A percentile compares a stretch with the other conserved stretches of the same genome.
These are phyloP conservation scores for Punica granatum DNA, from an alignment of 345 rosid genomes.

Conservation along the genomic window DNA sequence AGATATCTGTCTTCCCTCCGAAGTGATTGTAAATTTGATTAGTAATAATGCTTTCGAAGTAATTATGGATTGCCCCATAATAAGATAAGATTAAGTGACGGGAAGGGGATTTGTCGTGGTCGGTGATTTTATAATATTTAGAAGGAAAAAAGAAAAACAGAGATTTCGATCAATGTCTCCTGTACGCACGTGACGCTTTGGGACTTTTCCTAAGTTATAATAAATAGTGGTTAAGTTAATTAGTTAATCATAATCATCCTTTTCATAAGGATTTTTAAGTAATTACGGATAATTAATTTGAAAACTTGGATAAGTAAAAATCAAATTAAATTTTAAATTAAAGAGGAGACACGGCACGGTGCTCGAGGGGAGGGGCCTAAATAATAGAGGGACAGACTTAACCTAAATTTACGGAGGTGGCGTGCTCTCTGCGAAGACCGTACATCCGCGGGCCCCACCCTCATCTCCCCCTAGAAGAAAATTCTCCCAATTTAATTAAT, in stretches of 20 bases:
- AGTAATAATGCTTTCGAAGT: too few relatives aligned
- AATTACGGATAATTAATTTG: too few relatives aligned
- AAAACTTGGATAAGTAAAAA: neutral
- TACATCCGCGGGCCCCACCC: slow-evolving; percentile 12
- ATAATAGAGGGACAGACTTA: slow-evolving; percentile 9
- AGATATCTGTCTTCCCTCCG: too few relatives aligned
- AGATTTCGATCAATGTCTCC: neutral
- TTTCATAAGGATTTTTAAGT: too few relatives aligned
- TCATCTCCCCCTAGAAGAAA: too few relatives aligned
- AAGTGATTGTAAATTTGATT: too few relatives aligned
- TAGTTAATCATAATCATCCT: too few relatives aligned
- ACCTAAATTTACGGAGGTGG: slow-evolving; percentile 52
- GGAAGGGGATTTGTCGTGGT: slow-evolving; percentile 20
- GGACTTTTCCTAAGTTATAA: neutral
- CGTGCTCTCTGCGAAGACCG: slow-evolving; percentile 34
- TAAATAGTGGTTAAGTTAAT: too few relatives aligned
- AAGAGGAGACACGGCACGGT: slow-evolving; percentile 28
- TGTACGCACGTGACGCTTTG: slow-evolving; percentile 20
- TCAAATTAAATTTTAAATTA: neutral
- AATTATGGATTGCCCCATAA: too few relatives aligned
- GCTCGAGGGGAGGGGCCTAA: slow-evolving; percentile 28
- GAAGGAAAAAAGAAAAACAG: neutral
- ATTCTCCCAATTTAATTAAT: too few relatives aligned
- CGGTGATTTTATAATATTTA: slow-evolving; percentile 22
- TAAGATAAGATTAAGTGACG: slow-evolving; percentile 10